Evolutionary conservation across 345 rosid species (phyloP).

Genomic region (Durio zibethinus): DNA sequence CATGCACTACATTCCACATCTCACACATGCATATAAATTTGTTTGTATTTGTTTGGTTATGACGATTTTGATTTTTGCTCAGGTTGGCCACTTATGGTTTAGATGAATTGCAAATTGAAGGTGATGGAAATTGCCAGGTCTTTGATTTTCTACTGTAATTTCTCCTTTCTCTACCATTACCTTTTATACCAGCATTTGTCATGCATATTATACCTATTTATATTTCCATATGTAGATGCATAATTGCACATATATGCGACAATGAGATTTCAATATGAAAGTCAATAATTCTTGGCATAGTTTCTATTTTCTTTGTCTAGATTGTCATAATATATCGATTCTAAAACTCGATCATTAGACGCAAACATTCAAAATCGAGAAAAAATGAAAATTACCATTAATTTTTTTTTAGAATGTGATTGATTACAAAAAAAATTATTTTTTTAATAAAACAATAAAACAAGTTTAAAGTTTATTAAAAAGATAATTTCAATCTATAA

Average conservation of each 20-base stretch:
- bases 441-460: too few species aligned
- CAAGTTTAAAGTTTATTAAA: too few species aligned
- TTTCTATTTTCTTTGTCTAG: neutral
- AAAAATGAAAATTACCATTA: too few species aligned
- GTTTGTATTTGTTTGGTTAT: slow-evolving; percentile 8
- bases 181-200: neutral
- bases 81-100: slow-evolving; percentile 75
- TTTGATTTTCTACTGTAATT: neutral
- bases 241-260: slow-evolving; percentile 33
- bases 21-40: too few species aligned
- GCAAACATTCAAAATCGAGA: too few species aligned
- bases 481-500: too few species aligned
- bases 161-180: neutral
- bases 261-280: neutral
- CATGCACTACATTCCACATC: neutral
- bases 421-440: too few species aligned
- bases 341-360: too few species aligned
- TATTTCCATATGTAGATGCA: slow-evolving; percentile 80
- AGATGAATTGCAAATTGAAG: slow-evolving; percentile 79
- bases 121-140: slow-evolving; percentile 97
- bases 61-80: slow-evolving; percentile 18
- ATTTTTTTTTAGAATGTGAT: too few species aligned
- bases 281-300: neutral
- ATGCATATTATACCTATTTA: neutral
- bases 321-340: too few species aligned